Base-by-base conservation (phyloP, 2,329 filamentous ascomycete species). In the Colletotrichum sp. region DNA sequence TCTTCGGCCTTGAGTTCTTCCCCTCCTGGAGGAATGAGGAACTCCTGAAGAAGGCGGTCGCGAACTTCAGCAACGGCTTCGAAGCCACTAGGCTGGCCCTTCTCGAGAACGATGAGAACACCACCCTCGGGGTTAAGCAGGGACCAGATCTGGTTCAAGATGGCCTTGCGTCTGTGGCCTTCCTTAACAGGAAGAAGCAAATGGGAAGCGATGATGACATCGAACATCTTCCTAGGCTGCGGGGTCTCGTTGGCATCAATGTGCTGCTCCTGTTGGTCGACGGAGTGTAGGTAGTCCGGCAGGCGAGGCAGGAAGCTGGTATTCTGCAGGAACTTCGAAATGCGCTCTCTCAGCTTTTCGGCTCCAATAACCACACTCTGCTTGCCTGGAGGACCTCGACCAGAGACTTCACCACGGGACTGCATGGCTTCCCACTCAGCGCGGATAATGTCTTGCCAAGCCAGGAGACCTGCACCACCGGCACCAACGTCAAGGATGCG, bases 291-390 rank as follows among this genome's bases (percentile, higher is more conserved):
- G 78, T 96, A 96, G 81, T 99, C 95, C 0, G 97, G 97, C n/a
- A 99, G 87, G 6, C 96, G 93, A 9, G 96, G 96, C 9, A 99
- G 89, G 82, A 99, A 98, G 0, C 95, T 98, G 0, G 97, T 99
- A 82, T 98, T 94, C 49, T 98, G 90, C 15, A 99, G 87, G 78
- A 99, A 91, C 21, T 88, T 89, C 78, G 95, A 95, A 28, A 95
- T 89, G 36, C 96, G 94, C 72, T 94, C 89, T 21, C 96, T 92
- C 32, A 99, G 88, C 4, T 92, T 87, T 77, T 95, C 92, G 0
- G 95, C 94, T 1, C 93, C 95, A 3, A 95, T 92, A 5, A 99
- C 86, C 2, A 98, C 96, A 0, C 95, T 96, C 70, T 94, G 94
- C 82, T 94, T 95, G 2, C 95, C 95, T 5, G 90, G 88, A 1